A percentile compares a stretch with the other conserved stretches of the same genome.
Conservation (phyloP, 768 basidiomycete genomes). For the Lactarius vividus region DNA sequence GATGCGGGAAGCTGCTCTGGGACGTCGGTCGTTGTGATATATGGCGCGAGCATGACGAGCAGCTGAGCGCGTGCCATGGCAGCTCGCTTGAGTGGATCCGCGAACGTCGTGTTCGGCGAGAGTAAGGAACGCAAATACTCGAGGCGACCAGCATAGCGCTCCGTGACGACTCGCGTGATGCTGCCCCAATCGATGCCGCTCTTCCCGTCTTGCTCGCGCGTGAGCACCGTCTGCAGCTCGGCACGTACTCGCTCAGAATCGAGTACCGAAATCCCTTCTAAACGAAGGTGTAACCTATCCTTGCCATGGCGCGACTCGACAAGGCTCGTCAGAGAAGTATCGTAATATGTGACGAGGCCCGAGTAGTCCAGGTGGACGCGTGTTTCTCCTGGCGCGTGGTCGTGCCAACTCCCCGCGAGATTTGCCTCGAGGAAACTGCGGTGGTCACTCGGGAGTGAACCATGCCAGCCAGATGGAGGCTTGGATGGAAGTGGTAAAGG, state of each 20-base stretch:
- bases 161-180: slow-evolving; percentile 38
- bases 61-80: slow-evolving; percentile 11
- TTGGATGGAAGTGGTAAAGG: background rate
- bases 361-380: slow-evolving; percentile 45
- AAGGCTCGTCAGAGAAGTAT: slow-evolving; percentile 39
- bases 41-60: slow-evolving; percentile 33
- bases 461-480: slow-evolving; percentile 25
- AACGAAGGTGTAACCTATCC: slow-evolving; percentile 38
- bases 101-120: slow-evolving; percentile 23
- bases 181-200: slow-evolving; percentile 45
- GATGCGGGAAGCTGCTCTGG: slow-evolving; percentile 5
- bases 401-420: slow-evolving; percentile 43
- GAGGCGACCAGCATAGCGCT: slow-evolving; percentile 44
- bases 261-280: slow-evolving; percentile 33
- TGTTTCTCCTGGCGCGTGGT: slow-evolving; percentile 43
- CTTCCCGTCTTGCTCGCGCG: slow-evolving; percentile 12
- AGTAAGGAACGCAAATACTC: slow-evolving; percentile 41
- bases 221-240: slow-evolving; percentile 33
- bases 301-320: slow-evolving; percentile 33
- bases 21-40: slow-evolving; percentile 28
- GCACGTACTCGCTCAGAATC: slow-evolving; percentile 30
- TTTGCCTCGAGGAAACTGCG: slow-evolving; percentile 28
- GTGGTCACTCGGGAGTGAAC: background rate
- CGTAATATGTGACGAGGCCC: slow-evolving; percentile 44
- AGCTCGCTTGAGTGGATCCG: slow-evolving; percentile 7